phyloP scores from a whole-genome alignment of 2,329 filamentous ascomycete species.

The Dothistroma pini region DNA sequence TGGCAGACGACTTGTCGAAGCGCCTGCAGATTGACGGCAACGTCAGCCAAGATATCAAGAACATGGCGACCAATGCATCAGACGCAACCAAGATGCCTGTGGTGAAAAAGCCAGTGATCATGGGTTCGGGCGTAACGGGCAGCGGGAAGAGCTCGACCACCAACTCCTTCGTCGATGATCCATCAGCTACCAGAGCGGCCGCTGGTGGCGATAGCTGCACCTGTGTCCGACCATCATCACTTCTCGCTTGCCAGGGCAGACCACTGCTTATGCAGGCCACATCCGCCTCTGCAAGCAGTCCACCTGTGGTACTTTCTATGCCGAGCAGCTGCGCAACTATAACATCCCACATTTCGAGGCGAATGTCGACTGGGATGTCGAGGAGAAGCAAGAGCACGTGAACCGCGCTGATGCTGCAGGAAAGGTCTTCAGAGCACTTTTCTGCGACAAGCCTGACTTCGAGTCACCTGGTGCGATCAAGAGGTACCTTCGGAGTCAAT shows the following conservation, averaged over 20 bases:
- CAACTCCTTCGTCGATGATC: conserved; percentile 12
- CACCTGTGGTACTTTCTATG: neutral
- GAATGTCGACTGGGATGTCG: conserved; percentile 3
- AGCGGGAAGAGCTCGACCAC: conserved; percentile 13
- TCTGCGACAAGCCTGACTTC: conserved; percentile 14
- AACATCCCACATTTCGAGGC: conserved; percentile 3
- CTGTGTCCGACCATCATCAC: conserved; percentile 10
- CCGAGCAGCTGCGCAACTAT: conserved; percentile 6
- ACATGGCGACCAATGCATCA: neutral
- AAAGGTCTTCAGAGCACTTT: conserved; percentile 14
- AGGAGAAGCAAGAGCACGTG: conserved; percentile 3
- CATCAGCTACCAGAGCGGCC: conserved; percentile 7
- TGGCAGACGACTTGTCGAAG: neutral
- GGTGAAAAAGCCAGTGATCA: conserved; percentile 1
- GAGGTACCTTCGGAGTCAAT: neutral
- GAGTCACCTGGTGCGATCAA: conserved; percentile 7
- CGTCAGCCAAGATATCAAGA: neutral
- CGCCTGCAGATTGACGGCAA: neutral
- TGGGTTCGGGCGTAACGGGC: conserved; percentile 6
- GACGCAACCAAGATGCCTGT: neutral
- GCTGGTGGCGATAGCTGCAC: conserved; percentile 11
- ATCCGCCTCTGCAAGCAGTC: conserved; percentile 4
- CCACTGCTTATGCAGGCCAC: conserved; percentile 6
- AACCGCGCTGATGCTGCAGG: conserved; percentile 4
- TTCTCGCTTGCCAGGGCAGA: conserved; percentile 1